Evolutionary conservation across 176 grass and related monocot genomes (phyloP).

Genomic region (Elymus sibiricus): DNA sequence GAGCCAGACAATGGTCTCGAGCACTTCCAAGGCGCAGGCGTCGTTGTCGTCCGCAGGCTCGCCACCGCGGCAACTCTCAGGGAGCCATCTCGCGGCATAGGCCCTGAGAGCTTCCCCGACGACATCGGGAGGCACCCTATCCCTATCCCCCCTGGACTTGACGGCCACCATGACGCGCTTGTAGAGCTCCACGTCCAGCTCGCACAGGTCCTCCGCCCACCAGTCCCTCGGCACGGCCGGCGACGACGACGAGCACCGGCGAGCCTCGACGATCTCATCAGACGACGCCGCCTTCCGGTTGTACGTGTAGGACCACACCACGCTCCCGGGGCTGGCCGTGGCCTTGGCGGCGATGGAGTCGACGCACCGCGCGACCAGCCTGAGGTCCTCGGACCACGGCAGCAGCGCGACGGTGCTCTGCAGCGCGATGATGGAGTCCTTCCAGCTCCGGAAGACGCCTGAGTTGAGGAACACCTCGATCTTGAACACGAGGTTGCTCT

Average conservation of each 20-base stretch:
- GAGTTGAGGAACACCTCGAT: slow-evolving; percentile 83
- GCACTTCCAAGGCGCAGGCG: slow-evolving; percentile 34
- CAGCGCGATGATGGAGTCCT: slow-evolving; percentile 74
- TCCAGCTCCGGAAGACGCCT: slow-evolving; percentile 68
- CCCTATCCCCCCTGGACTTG: slow-evolving; percentile 56
- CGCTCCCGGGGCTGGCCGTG: slow-evolving; percentile 49
- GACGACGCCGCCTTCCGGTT: slow-evolving; percentile 60
- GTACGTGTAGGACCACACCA: slow-evolving; percentile 74
- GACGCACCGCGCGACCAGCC: slow-evolving; percentile 69
- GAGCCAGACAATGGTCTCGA: slow-evolving; percentile 72
- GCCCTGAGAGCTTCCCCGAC: slow-evolving; percentile 65
- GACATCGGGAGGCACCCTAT: slow-evolving; percentile 52
- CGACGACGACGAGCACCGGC: slow-evolving; percentile 17
- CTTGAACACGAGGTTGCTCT: slow-evolving; percentile 76
- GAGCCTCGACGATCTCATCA: slow-evolving; percentile 59
- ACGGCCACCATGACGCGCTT: slow-evolving; percentile 76
- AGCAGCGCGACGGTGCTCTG: slow-evolving; percentile 61
- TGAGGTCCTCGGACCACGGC: slow-evolving; percentile 76
- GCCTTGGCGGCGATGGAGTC: slow-evolving; percentile 79
- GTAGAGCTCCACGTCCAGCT: slow-evolving; percentile 78
- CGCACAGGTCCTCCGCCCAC: slow-evolving; percentile 93
- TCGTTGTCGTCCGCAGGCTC: slow-evolving; percentile 36
- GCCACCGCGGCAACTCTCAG: slow-evolving; percentile 40
- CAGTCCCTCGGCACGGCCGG: slow-evolving; percentile 55
- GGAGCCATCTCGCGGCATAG: slow-evolving; percentile 75